Evolutionary conservation across 75 land plant genomes (phyloP).

Genomic region (Sequoiadendron giganteum): DNA sequence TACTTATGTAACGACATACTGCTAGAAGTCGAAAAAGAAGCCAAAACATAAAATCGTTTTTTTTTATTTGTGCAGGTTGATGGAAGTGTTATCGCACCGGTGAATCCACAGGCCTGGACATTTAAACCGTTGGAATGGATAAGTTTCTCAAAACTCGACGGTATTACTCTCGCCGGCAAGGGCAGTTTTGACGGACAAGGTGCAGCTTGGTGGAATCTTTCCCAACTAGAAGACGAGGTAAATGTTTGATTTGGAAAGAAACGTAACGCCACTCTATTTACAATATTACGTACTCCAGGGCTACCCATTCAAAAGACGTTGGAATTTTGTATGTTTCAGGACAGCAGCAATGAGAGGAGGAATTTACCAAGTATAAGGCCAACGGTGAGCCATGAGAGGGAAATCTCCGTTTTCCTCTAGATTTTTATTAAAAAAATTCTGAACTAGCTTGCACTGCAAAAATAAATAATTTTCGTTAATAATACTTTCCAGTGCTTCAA

Average conservation of each 20-base stretch:
- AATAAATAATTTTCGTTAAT: too few species aligned
- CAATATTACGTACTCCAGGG: too few species aligned
- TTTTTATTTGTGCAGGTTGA: conserved; percentile 47
- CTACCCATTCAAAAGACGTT: too few species aligned
- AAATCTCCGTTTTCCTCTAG: too few species aligned
- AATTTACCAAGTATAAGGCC: neutral
- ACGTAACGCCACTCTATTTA: too few species aligned
- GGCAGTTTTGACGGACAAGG: conserved; percentile 82
- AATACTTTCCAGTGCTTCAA: neutral
- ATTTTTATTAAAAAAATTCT: neutral
- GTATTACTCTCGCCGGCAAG: conserved; percentile 52
- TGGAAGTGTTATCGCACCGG: conserved; percentile 78
- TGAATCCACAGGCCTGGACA: conserved; percentile 47
- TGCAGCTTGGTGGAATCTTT: conserved; percentile 67
- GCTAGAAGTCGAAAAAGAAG: neutral
- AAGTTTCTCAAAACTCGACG: conserved; percentile 61
- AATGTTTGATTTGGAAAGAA: neutral
- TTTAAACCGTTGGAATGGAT: conserved; percentile 58
- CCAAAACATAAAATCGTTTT: too few species aligned
- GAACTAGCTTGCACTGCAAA: neutral
- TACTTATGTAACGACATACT: neutral
- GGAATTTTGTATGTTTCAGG: neutral
- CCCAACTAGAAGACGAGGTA: neutral
- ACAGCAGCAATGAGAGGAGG: neutral
- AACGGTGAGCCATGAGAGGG: neutral